Evolutionary conservation across 805 yeast species (phyloP).

Genomic region (Wickerhamomyces chaumierensis): DNA sequence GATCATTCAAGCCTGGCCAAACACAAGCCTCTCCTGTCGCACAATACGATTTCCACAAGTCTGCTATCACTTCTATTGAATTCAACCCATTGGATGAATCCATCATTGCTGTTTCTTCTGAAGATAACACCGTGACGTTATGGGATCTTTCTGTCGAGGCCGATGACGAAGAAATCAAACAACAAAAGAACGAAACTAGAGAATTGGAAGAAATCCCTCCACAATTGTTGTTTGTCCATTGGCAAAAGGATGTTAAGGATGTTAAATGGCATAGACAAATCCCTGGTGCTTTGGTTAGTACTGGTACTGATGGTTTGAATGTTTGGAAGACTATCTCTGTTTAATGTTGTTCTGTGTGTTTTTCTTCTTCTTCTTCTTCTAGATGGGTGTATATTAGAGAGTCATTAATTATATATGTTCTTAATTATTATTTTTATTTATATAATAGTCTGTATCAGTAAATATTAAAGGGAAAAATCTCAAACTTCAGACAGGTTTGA

Average conservation of each 20-base stretch:
- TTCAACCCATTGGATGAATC: constrained; percentile 95
- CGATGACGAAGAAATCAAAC: constrained; percentile 90
- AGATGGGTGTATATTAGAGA: no score
- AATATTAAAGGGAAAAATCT: no score
- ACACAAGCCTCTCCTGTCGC: constrained; percentile 68
- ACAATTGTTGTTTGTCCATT: constrained; percentile 89
- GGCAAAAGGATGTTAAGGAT: constrained; percentile 97
- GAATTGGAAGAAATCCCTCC: constrained; percentile 90
- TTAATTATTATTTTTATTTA: no score
- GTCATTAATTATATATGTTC: no score
- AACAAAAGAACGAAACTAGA: constrained; percentile 65
- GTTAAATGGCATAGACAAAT: constrained; percentile 97
- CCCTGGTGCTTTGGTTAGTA: constrained; percentile 89
- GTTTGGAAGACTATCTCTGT: constrained; percentile 96
- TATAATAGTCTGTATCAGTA: no score
- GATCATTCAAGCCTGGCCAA: constrained; percentile 56
- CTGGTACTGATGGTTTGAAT: constrained; percentile 92
- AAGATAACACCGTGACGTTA: constrained; percentile 90
- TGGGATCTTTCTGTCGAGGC: constrained; percentile 99
- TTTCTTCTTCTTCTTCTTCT: no score
- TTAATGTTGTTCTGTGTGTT: constrained; percentile 19
- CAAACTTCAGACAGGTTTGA: no score
- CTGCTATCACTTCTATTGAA: constrained; percentile 85
- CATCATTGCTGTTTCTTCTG: constrained; percentile 89
- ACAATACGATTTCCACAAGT: constrained; percentile 87